Percentiles rank a stretch among this genome's conserved stretches.
These are phyloP conservation scores for Phaffia rhodozyma DNA, from an alignment of 1,284 basidiomycete species.

Conservation along the genomic window DNA sequence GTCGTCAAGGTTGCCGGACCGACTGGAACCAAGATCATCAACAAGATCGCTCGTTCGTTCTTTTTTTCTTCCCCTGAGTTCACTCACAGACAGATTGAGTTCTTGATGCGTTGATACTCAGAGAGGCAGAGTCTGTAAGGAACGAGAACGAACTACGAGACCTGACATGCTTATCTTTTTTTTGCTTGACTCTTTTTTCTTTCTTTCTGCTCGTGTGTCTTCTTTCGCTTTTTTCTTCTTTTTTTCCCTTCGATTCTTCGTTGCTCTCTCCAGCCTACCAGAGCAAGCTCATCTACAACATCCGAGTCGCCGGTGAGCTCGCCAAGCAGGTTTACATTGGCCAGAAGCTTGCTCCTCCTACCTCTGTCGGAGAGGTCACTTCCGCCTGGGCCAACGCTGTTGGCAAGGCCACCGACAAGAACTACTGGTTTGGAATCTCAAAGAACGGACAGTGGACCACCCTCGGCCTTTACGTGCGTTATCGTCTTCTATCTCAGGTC, in stretches of 20 bases:
- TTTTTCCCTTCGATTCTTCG: neutral
- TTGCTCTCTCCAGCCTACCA: slow-evolving; percentile 37
- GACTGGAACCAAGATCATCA: slow-evolving; percentile 31
- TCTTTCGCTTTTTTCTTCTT: neutral
- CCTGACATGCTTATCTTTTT: neutral
- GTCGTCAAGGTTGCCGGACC: slow-evolving; percentile 32
- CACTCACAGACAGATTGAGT: no score
- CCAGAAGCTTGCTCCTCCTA: slow-evolving; percentile 75
- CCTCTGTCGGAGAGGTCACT: slow-evolving; percentile 49
- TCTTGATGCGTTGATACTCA: no score
- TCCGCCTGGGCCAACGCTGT: slow-evolving; percentile 64
- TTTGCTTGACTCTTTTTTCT: neutral
- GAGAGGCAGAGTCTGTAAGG: no score
- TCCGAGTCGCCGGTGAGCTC: slow-evolving; percentile 68
- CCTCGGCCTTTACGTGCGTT: slow-evolving; percentile 73
- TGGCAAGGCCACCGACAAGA: slow-evolving; percentile 49
- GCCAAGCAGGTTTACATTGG: slow-evolving; percentile 81
- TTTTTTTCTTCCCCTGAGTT: neutral
- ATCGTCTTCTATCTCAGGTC: slow-evolving; percentile 38
- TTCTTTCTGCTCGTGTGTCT: neutral
- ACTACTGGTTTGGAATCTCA: slow-evolving; percentile 58
- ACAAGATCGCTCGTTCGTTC: slow-evolving; percentile 23
- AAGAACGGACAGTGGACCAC: slow-evolving; percentile 65
- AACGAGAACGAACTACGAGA: no score
- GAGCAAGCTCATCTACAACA: slow-evolving; percentile 56